phyloP scores from a whole-genome alignment of 176 grass and related monocot genomes.

The Chrysopogon serrulatus region DNA sequence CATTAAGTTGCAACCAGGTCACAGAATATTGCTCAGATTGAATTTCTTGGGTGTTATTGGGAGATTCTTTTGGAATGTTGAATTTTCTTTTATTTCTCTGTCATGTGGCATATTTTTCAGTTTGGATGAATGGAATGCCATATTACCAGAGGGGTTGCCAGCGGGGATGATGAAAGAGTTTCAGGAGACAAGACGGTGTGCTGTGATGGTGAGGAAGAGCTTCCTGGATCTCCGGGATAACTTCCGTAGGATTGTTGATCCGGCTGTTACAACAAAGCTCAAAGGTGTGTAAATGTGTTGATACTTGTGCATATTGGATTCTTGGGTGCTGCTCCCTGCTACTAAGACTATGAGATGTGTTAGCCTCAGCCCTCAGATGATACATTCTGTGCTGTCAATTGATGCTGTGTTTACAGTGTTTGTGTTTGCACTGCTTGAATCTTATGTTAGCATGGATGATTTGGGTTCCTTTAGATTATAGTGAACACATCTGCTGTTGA shows the following conservation, averaged over 20 bases:
- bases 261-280: conserved; percentile 41
- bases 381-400: not conserved
- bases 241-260: conserved; percentile 82
- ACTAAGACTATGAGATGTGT: not conserved
- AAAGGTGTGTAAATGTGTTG: conserved; percentile 61
- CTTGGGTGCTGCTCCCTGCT: not conserved
- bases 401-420: not conserved
- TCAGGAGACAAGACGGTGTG: conserved; percentile 83
- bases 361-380: not conserved
- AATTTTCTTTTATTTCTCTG: not conserved
- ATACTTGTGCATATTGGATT: not conserved
- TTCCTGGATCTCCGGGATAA: conserved; percentile 94
- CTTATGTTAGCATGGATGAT: conserved; percentile 3
- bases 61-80: not conserved
- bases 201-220: conserved; percentile 91
- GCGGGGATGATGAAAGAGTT: conserved; percentile 89
- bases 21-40: not conserved
- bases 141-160: conserved; percentile 87
- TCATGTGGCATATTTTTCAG: conserved; percentile 32
- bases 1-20: not conserved
- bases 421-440: not conserved
- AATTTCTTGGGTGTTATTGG: not conserved
- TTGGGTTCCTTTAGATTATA: conserved; percentile 7
- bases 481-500: not conserved
- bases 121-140: conserved; percentile 91